Evolutionary conservation across 164 flowering plant genomes (phyloP).

Genomic region (Vitis rupestris): DNA sequence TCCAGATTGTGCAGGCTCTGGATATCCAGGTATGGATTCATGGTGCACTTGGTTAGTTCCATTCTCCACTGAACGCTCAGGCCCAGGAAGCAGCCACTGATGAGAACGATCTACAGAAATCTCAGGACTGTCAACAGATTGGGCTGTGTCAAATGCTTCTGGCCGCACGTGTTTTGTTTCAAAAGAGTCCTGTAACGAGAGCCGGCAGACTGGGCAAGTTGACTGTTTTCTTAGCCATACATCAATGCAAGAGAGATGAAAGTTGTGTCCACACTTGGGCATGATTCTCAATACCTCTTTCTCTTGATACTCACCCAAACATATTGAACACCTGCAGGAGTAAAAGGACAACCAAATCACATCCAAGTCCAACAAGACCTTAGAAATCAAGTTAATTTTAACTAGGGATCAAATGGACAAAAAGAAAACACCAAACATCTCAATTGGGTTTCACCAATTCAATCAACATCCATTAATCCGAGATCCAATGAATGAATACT

Average conservation of each 20-base stretch:
- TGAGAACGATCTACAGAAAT: conserved; percentile 32
- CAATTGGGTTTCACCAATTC: no score
- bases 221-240: conserved; percentile 70
- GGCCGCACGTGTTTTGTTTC: conserved; percentile 28
- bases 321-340: conserved; percentile 61
- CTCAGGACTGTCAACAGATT: conserved; percentile 30
- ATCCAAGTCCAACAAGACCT: background rate
- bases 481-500: no score
- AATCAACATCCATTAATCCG: no score
- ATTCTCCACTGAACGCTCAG: conserved; percentile 23
- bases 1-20: conserved; percentile 11
- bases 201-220: conserved; percentile 83
- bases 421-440: no score
- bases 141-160: conserved; percentile 17
- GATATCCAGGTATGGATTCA: conserved; percentile 20
- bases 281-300: conserved; percentile 67
- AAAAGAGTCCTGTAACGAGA: conserved; percentile 45
- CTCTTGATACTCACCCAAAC: conserved; percentile 78
- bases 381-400: background rate
- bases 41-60: conserved; percentile 22
- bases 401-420: no score
- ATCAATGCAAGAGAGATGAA: conserved; percentile 77
- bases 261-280: conserved; percentile 80
- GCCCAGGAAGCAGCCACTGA: conserved; percentile 38
- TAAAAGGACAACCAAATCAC: conserved; percentile 1